These are phyloP conservation scores for Aspergillus oerlinghausenensis DNA, from an alignment of 2,329 filamentous ascomycete genomes.

Conservation along the genomic window DNA sequence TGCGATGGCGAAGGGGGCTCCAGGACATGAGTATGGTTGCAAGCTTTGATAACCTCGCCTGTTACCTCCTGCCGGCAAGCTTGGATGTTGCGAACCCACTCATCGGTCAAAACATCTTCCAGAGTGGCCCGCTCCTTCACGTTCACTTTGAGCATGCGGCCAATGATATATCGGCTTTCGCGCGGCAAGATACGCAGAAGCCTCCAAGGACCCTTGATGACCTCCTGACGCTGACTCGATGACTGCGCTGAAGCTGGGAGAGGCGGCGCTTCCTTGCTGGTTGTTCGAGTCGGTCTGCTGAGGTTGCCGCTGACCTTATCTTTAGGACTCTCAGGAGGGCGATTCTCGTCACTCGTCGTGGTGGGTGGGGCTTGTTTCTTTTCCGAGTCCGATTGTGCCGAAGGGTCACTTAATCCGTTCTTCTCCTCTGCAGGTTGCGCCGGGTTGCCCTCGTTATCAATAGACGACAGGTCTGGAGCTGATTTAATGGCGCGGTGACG, in stretches of 20 bases:
- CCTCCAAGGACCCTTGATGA: conserved; percentile 89
- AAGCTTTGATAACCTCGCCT: conserved; percentile 66
- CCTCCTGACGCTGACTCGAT: conserved; percentile 53
- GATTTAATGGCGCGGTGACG: conserved; percentile 33
- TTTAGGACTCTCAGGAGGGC: conserved; percentile 20
- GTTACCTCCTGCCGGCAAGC: conserved; percentile 77
- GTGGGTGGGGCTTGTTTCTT: conserved; percentile 17
- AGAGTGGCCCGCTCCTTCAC: conserved; percentile 78
- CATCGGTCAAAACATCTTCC: conserved; percentile 78
- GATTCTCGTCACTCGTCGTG: conserved; percentile 23
- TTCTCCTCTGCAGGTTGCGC: conserved; percentile 17
- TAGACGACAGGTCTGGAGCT: conserved; percentile 28
- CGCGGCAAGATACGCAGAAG: conserved; percentile 80
- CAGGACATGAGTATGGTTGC: conserved; percentile 78
- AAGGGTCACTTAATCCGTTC: conserved; percentile 6
- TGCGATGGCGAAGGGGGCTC: conserved; percentile 55
- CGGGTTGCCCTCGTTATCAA: conserved; percentile 20
- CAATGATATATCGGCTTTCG: conserved; percentile 84
- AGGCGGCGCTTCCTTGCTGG: conserved; percentile 38
- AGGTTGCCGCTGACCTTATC: conserved; percentile 19
- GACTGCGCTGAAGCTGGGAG: conserved; percentile 24
- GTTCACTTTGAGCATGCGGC: conserved; percentile 86
- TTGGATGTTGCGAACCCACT: conserved; percentile 80
- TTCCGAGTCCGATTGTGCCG: conserved; percentile 14
- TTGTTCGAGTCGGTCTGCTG: conserved; percentile 29